Base-by-base conservation (phyloP, 2,329 filamentous ascomycete genomes). In the Corinectria fuckeliana region DNA sequence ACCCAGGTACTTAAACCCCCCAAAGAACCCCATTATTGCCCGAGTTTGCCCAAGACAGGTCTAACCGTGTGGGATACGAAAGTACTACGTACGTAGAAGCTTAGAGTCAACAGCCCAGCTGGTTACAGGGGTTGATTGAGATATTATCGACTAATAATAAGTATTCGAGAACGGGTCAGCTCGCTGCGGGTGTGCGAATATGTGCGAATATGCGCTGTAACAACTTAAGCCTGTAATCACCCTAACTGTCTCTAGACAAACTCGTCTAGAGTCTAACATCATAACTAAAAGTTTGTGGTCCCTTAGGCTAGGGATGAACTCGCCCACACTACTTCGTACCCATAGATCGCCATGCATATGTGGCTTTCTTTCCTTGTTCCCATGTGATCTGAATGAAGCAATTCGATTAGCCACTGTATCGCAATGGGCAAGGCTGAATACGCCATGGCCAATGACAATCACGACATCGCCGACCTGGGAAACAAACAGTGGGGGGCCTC, bases 381-480 rank as follows among this genome's bases (percentile, higher is more conserved):
- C 28, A 11, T 49, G 45, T 32, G 28, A 36, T 28, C 32, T 32
- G 16, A 42, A 16, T 38, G 13, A 20, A 13, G 23, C 48, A n/a
- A 20, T n/a, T 16, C 6, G 20, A 48, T 48, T 16, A 28, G 48
- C 39, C 47, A 58, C 30, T 51, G 48, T 30, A 25, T 32, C 16
- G 30, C 28, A 16, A 14, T 25, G n/a, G n/a, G 28, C 54, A 54
- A 56, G 49, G 56, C 52, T 28, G 13, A 60, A 53, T 57, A 61
- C 67, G 65, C 67, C 63, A 70, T 70, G 44, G 30, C 21, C 34
- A 61, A 41, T 47, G 60, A 58, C 54, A 54, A 70, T 70, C 65
- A 66, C 68, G 68, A 70, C 68, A 70, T 70, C 49, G 60, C 50
- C 59, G 49, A 42, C 44, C 50, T 42, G 41, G 13, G 38, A 30